These are phyloP conservation scores for Pelargonium cotyledonis DNA, from an alignment of 441 rosid species.

Conservation along the genomic window DNA sequence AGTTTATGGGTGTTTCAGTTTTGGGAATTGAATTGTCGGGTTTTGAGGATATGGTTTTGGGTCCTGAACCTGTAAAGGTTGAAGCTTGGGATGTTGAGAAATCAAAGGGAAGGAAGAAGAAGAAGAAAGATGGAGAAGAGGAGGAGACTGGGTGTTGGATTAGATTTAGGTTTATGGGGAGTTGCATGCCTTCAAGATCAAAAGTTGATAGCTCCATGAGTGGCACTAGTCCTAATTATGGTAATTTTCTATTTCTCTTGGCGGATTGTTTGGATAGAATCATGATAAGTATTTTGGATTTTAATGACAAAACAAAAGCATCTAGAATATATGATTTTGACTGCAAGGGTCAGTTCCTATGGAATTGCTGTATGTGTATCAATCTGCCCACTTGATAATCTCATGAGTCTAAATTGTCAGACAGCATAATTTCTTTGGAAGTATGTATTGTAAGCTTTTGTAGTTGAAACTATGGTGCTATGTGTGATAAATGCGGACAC, in stretches of 20 bases:
- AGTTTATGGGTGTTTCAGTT: slow-evolving; percentile 10
- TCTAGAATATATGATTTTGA: not conserved
- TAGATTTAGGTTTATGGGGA: slow-evolving; percentile 46
- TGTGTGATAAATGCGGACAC: too few species aligned
- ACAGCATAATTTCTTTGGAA: not conserved
- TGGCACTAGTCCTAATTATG: slow-evolving; percentile 49
- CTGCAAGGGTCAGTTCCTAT: not conserved
- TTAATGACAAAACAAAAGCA: not conserved
- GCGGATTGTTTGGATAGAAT: not conserved
- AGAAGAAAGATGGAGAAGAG: slow-evolving; percentile 35
- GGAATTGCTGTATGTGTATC: not conserved
- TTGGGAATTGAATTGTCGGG: slow-evolving; percentile 22
- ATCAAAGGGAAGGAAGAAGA: slow-evolving; percentile 29
- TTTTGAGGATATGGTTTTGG: slow-evolving; percentile 40
- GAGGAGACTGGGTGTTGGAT: slow-evolving; percentile 64
- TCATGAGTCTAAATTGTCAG: not conserved
- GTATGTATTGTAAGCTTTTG: not conserved
- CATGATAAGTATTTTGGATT: slow-evolving; percentile 9
- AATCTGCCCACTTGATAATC: not conserved
- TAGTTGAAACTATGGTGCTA: not conserved
- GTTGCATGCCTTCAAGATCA: slow-evolving; percentile 91
- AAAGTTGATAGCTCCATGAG: slow-evolving; percentile 78
- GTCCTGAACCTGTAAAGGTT: slow-evolving; percentile 41
- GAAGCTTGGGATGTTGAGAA: slow-evolving; percentile 36
- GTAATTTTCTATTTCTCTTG: slow-evolving; percentile 28